Base-by-base conservation (phyloP, 192 early-diverging fungal genomes). In the Umbelopsis sp. region DNA sequence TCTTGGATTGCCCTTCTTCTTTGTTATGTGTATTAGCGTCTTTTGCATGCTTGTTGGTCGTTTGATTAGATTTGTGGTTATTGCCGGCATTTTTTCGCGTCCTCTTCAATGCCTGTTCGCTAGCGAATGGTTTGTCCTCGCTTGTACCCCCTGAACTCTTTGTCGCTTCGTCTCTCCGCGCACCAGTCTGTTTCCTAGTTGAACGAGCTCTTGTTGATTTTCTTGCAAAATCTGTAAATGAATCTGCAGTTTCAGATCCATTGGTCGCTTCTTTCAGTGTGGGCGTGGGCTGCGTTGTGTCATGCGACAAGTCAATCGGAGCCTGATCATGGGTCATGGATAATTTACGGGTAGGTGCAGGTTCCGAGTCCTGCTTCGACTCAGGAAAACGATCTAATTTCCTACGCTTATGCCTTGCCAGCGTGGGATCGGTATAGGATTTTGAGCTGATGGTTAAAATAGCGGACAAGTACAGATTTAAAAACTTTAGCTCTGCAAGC, bases 331-430 rank as follows among this genome's bases (percentile, higher is more conserved):
- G 27, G 55, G 55, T n/a, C 55, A 61, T 61, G 55, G 55, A 61
- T 35, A 25, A 61, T 18, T 30, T 61, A 35, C 27, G 8, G 30
- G 55, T 16, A 35, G 27, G 27, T 18, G 55, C 12, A 61, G 55
- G 30, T 18, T 27, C 18, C 30, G 13, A 61, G 16, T 61, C 55
- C 55, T 61, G 55, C 30, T 61, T 27, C 25, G 27, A 25, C 55
- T 61, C 55, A 61, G 55, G 55, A n/a, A 61, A 16, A 61, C 55
- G 55, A 61, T 61, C 55, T 61, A 61, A 16, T 61, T 61, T 61
- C 55, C 55, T 61, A 61, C 55, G 55, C 30, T 61, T 61, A 33
- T 61, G 12, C 55, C 55, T 61, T 61, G 55, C 55, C 55, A 61
- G 55, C 55, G 55, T 61, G 55, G 55, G 55, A 61, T 61, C 55